Conservation (phyloP, 306 rosid genomes). For the Malus orientalis region DNA sequence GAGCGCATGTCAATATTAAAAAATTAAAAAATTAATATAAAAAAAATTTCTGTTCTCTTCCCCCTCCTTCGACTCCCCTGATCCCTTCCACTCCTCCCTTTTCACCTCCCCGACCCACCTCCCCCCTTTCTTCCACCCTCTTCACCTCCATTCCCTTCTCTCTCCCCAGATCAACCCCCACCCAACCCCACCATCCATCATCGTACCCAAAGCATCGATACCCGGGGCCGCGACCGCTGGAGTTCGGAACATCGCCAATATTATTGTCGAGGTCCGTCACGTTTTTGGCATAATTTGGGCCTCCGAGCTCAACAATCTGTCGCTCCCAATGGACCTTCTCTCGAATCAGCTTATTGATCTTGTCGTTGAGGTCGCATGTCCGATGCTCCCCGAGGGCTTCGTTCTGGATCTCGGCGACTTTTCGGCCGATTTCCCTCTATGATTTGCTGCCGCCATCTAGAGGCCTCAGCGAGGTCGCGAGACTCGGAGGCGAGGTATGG, state of each 20-base stretch:
- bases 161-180: no score
- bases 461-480: constrained; percentile 86
- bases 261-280: constrained; percentile 90
- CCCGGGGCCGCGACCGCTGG: constrained; percentile 67
- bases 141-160: no score
- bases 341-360: constrained; percentile 66
- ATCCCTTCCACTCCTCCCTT: no score
- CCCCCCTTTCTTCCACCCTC: no score
- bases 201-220: no score
- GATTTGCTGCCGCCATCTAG: constrained; percentile 86
- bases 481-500: constrained; percentile 79
- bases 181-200: no score
- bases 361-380: constrained; percentile 80
- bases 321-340: constrained; percentile 85
- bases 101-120: no score
- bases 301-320: constrained; percentile 76
- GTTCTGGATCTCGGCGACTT: constrained; percentile 91
- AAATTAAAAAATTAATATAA: no score
- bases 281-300: constrained; percentile 54
- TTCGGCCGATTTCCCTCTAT: constrained; percentile 82
- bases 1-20: no score
- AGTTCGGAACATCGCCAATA: constrained; percentile 83
- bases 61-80: no score
- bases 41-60: no score
- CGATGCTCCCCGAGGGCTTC: constrained; percentile 94